phyloP scores from a whole-genome alignment of 768 basidiomycete species.

The Phylloporus rhodoxanthus region DNA sequence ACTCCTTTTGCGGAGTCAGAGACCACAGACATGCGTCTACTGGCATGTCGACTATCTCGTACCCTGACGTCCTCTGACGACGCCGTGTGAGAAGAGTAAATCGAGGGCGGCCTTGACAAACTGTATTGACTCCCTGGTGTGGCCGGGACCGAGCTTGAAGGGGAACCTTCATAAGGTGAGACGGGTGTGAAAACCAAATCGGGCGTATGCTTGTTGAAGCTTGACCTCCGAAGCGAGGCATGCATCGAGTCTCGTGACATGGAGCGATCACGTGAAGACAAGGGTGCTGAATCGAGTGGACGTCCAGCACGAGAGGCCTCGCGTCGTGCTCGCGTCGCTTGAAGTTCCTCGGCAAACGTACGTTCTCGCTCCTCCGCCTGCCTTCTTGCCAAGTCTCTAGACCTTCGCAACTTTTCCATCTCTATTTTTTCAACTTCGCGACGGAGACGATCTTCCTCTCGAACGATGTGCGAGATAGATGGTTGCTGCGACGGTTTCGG shows the following conservation, averaged over 20 bases:
- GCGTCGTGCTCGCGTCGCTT: conserved; percentile 54
- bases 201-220: conserved; percentile 42
- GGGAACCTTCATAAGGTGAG: conserved; percentile 40
- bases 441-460: conserved; percentile 41
- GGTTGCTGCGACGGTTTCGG: conserved; percentile 3
- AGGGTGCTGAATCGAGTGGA: conserved; percentile 18
- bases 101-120: conserved; percentile 49
- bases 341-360: conserved; percentile 53
- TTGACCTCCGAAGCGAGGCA: conserved; percentile 17
- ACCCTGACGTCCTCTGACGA: conserved; percentile 54
- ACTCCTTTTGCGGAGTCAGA: conserved; percentile 30
- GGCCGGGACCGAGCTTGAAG: conserved; percentile 43
- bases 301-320: conserved; percentile 51
- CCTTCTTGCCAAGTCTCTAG: conserved; percentile 29
- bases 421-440: conserved; percentile 43
- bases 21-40: conserved; percentile 39
- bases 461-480: conserved; percentile 13
- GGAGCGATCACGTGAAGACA: conserved; percentile 31
- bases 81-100: conserved; percentile 47
- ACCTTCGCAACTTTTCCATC: conserved; percentile 48
- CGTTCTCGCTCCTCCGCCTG: conserved; percentile 49
- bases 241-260: conserved; percentile 35
- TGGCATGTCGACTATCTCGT: conserved; percentile 32
- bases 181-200: conserved; percentile 37
- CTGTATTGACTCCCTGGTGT: conserved; percentile 33